These are phyloP conservation scores for Noccaea bulbosa DNA, from an alignment of 345 rosid genomes.

Conservation along the genomic window DNA sequence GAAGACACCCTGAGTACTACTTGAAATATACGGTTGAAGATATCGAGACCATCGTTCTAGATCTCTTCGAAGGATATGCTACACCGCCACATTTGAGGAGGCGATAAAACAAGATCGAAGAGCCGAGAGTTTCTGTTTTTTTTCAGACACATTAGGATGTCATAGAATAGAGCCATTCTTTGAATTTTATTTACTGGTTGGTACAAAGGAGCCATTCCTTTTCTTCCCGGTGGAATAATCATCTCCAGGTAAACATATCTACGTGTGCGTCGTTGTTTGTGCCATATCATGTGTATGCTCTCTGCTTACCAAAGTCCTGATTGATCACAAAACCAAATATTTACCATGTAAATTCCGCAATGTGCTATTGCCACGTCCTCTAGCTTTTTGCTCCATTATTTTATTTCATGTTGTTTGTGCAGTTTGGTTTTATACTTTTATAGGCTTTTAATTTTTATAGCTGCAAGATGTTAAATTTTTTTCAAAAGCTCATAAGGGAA, in stretches of 20 bases:
- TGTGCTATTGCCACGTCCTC: neutral
- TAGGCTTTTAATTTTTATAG: neutral
- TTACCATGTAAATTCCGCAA: slow-evolving; percentile 7
- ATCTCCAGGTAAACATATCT: slow-evolving; percentile 20
- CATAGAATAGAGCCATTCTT: slow-evolving; percentile 42
- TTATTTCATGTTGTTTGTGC: neutral
- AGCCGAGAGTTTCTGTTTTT: slow-evolving; percentile 66
- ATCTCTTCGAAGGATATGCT: slow-evolving; percentile 89
- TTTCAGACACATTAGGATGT: slow-evolving; percentile 41
- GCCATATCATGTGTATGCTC: slow-evolving; percentile 21
- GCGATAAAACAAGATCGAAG: slow-evolving; percentile 53
- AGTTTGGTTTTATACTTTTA: neutral
- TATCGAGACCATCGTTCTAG: slow-evolving; percentile 79
- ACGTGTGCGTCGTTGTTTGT: slow-evolving; percentile 28
- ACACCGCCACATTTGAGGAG: slow-evolving; percentile 79
- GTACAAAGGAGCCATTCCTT: neutral
- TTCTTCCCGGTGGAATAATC: slow-evolving; percentile 6
- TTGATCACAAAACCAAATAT: slow-evolving; percentile 20
- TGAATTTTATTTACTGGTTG: slow-evolving; percentile 34
- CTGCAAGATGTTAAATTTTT: neutral
- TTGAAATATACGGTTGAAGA: slow-evolving; percentile 87
- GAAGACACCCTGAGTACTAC: slow-evolving; percentile 93
- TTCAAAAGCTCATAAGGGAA: neutral
- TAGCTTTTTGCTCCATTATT: neutral
- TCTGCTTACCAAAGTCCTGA: slow-evolving; percentile 23